Percentiles rank a stretch among this genome's conserved stretches.
These are phyloP conservation scores for Kurtzmaniella natalensis DNA, from an alignment of 1,139 yeast genomes.

Conservation along the genomic window DNA sequence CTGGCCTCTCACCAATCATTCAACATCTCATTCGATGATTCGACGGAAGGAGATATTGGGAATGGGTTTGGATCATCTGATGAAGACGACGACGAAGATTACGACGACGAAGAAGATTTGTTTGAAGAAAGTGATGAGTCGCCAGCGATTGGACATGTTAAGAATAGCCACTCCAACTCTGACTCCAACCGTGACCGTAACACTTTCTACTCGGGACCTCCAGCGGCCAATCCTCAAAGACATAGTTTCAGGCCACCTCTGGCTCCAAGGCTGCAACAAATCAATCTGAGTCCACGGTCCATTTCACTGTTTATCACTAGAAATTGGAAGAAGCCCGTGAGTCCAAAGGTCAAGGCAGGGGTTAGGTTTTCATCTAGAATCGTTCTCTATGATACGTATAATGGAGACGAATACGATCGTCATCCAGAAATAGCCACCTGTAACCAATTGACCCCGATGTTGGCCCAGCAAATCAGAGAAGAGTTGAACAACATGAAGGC, in stretches of 20 bases:
- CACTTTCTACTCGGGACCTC: background rate
- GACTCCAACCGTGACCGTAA: background rate
- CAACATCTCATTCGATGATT: slow-evolving; percentile 33
- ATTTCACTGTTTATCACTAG: slow-evolving; percentile 17
- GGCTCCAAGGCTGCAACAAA: slow-evolving; percentile 5
- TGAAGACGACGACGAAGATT: slow-evolving; percentile 9
- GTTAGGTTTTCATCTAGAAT: slow-evolving; percentile 86
- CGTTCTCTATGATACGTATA: slow-evolving; percentile 80
- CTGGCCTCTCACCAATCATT: slow-evolving; percentile 44
- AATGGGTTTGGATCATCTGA: slow-evolving; percentile 25
- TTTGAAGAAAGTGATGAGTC: background rate
- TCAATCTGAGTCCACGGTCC: slow-evolving; percentile 30
- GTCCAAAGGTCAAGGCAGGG: slow-evolving; percentile 12
- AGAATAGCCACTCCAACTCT: too few relatives aligned
- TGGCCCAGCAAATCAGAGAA: slow-evolving; percentile 84
- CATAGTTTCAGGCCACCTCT: slow-evolving; percentile 4
- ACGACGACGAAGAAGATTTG: slow-evolving; percentile 13
- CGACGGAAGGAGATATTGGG: slow-evolving; percentile 17
- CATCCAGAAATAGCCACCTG: slow-evolving; percentile 94
- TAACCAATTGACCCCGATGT: slow-evolving; percentile 80
- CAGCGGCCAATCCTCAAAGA: background rate
- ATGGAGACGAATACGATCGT: slow-evolving; percentile 83
- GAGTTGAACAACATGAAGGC: slow-evolving; percentile 77
- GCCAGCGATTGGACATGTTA: too few relatives aligned
- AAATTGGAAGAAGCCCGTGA: slow-evolving; percentile 3